phyloP scores from a whole-genome alignment of 2,329 filamentous ascomycete species.

The Apiospora sp. region DNA sequence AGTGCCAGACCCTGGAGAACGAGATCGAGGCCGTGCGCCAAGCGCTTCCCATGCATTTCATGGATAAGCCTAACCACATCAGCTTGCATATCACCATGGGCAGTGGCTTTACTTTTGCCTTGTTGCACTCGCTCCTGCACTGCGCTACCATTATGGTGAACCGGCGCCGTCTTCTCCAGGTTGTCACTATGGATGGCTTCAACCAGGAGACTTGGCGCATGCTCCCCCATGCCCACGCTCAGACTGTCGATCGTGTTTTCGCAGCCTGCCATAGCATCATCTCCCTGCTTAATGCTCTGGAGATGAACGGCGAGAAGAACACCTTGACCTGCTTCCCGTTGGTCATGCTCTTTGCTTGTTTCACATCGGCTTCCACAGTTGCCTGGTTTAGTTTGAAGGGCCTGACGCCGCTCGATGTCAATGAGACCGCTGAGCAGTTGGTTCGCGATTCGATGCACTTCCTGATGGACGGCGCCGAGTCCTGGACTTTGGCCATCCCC shows the following conservation, averaged over 20 bases:
- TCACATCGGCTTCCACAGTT: constrained; percentile 67
- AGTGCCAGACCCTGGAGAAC: constrained; percentile 58
- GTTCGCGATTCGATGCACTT: constrained; percentile 66
- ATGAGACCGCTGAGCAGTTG: constrained; percentile 64
- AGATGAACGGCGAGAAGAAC: constrained; percentile 65
- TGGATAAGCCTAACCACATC: constrained; percentile 68
- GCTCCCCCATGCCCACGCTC: constrained; percentile 55
- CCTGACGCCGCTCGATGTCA: constrained; percentile 62
- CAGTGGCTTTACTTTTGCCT: constrained; percentile 68
- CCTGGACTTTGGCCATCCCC: constrained; percentile 65
- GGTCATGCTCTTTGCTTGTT: constrained; percentile 69
- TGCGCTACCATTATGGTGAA: constrained; percentile 69
- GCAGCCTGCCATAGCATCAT: constrained; percentile 67
- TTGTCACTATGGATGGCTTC: constrained; percentile 61
- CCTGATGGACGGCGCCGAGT: constrained; percentile 65
- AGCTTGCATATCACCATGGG: constrained; percentile 71
- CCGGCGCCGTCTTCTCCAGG: constrained; percentile 65
- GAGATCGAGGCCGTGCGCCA: constrained; percentile 64
- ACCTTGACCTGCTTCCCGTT: constrained; percentile 67
- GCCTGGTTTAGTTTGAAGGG: constrained; percentile 70
- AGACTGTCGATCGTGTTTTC: constrained; percentile 64
- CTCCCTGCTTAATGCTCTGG: constrained; percentile 62
- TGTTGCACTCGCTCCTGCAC: constrained; percentile 68
- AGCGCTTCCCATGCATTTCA: constrained; percentile 65
- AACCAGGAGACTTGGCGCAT: constrained; percentile 62